Conservation (phyloP, 208 protist genomes). For the Leishmania turanica region DNA sequence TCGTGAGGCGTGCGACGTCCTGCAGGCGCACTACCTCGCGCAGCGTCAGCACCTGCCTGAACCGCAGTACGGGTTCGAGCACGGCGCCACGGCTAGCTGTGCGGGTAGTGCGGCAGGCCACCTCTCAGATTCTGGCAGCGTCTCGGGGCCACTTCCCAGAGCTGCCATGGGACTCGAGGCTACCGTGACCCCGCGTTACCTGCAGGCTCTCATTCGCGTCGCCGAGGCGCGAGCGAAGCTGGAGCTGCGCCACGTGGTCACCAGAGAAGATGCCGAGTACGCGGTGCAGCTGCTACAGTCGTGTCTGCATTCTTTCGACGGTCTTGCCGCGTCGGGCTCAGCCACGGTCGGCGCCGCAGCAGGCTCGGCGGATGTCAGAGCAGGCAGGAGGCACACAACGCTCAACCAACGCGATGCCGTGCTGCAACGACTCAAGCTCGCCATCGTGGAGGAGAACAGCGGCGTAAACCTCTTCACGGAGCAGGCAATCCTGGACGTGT, state of each 20-base stretch:
- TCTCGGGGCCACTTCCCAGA: background rate
- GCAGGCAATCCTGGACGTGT: constrained; percentile 58
- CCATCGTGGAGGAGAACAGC: constrained; percentile 48
- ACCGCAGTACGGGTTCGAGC: constrained; percentile 10
- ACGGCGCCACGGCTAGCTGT: background rate
- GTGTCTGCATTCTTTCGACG: constrained; percentile 54
- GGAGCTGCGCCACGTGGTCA: constrained; percentile 91
- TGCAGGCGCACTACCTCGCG: constrained; percentile 69
- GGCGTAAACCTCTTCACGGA: constrained; percentile 62
- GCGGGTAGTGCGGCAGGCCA: constrained; percentile 4
- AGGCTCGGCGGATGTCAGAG: constrained; percentile 6
- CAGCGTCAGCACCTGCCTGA: constrained; percentile 45
- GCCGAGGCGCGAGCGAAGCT: constrained; percentile 92
- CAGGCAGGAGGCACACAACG: constrained; percentile 32
- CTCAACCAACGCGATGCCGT: constrained; percentile 66
- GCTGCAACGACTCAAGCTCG: constrained; percentile 66
- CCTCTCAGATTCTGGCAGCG: background rate
- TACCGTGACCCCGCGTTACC: constrained; percentile 94
- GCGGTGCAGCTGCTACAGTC: constrained; percentile 90
- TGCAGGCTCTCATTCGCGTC: constrained; percentile 95
- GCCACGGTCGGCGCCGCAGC: constrained; percentile 6
- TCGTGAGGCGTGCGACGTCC: constrained; percentile 55
- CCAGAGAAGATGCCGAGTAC: constrained; percentile 91
- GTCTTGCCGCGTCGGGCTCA: constrained; percentile 23
- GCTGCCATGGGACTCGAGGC: constrained; percentile 23